A percentile compares a stretch with the other conserved stretches of the same genome.
Conservation (phyloP, 1,139 yeast species). For the Saccharomyces hybrid region DNA sequence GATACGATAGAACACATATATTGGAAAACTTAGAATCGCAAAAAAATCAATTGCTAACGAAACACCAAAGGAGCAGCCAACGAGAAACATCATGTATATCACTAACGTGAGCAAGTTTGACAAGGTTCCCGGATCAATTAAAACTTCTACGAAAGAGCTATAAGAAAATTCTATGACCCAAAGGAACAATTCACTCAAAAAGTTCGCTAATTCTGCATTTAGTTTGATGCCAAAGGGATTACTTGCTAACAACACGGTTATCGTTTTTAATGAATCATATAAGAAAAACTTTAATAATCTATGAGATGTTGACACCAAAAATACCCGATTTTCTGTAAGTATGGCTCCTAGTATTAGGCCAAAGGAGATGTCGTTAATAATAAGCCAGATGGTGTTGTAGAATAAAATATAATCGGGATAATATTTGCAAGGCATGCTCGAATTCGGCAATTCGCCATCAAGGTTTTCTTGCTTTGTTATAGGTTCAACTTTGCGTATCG, state of each 20-base stretch:
- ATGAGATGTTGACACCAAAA: slow-evolving; percentile 18
- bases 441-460: background rate
- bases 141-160: slow-evolving; percentile 22
- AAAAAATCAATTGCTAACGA: slow-evolving; percentile 60
- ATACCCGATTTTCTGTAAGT: slow-evolving; percentile 40
- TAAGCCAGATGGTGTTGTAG: slow-evolving; percentile 83
- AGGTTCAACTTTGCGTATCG: background rate
- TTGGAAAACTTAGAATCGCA: slow-evolving; percentile 59
- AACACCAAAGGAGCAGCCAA: slow-evolving; percentile 63
- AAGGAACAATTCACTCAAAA: slow-evolving; percentile 75
- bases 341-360: slow-evolving; percentile 57
- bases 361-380: slow-evolving; percentile 68
- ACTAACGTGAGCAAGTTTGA: slow-evolving; percentile 33
- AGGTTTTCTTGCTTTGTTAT: background rate
- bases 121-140: slow-evolving; percentile 25
- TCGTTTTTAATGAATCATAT: slow-evolving; percentile 36
- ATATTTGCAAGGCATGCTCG: slow-evolving; percentile 25
- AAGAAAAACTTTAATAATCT: slow-evolving; percentile 16
- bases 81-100: slow-evolving; percentile 39
- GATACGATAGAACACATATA: slow-evolving; percentile 68
- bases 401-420: slow-evolving; percentile 76
- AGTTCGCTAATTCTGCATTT: slow-evolving; percentile 76
- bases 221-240: slow-evolving; percentile 94
- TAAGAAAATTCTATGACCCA: slow-evolving; percentile 82
- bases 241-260: slow-evolving; percentile 70